Evolutionary conservation across 2,329 filamentous ascomycete genomes (phyloP).

Genomic region (Colletotrichum salicis): DNA sequence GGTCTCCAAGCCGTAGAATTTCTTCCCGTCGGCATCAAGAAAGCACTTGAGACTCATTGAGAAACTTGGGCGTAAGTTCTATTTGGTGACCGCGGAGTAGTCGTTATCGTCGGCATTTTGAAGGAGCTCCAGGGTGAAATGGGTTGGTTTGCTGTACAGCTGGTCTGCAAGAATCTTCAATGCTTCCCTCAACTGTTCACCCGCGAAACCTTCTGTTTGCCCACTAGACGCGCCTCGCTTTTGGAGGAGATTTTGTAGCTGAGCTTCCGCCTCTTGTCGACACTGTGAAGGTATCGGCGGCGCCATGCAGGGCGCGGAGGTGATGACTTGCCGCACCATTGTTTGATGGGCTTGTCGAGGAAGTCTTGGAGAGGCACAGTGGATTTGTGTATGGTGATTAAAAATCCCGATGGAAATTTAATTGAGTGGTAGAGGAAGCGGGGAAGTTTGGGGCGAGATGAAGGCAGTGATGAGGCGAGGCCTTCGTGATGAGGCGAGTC

Average conservation of each 20-base stretch:
- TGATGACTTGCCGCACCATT: too few species aligned
- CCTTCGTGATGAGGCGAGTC: too few species aligned
- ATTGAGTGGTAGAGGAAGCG: too few species aligned
- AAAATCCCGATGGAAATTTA: too few species aligned
- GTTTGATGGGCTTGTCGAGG: too few species aligned
- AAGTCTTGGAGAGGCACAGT: too few species aligned
- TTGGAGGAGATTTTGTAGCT: neutral
- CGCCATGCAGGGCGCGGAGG: too few species aligned
- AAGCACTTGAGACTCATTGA: neutral
- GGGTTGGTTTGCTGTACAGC: conserved; percentile 47
- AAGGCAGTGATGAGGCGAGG: too few species aligned
- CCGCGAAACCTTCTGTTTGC: neutral
- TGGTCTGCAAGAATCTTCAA: conserved; percentile 39
- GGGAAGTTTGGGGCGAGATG: too few species aligned
- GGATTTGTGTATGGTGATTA: too few species aligned
- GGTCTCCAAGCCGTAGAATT: neutral
- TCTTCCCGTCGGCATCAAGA: too few species aligned
- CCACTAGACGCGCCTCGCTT: neutral
- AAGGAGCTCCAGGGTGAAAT: conserved; percentile 52
- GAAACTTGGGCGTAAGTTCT: neutral
- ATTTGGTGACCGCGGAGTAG: too few species aligned
- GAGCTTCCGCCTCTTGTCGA: neutral
- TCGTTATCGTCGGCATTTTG: conserved; percentile 55
- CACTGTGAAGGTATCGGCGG: neutral
- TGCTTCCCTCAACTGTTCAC: neutral